Evolutionary conservation across 2,329 filamentous ascomycete genomes (phyloP), one percentile per base, ranked within the genome.

Genomic region (Bertia moriformis): DNA sequence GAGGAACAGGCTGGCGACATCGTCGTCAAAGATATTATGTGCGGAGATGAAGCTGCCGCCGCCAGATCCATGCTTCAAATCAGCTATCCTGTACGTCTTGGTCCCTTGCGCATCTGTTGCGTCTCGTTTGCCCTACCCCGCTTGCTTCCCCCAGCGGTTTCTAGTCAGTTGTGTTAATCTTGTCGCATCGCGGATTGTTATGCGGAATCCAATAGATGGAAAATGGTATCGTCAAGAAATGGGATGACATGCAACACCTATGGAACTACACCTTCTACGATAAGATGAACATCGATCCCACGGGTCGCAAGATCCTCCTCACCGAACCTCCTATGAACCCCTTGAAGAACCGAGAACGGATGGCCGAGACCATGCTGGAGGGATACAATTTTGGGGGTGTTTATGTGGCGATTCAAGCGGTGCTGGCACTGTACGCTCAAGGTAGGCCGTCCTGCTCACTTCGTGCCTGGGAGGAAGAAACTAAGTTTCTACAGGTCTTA

Each of bases 321-420:
- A 96, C 89, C 37, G 91, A 98, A 63, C 89, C 91, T 24, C 91
- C 91, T 14, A 91, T 96, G 83, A 96, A 98, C 63, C 91, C 91
- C 37, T 71, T 96, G 44, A 88, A 80, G 71, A 98, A 98, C 66
- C 77, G 91, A 46, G 88, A 96, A 64, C 81, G 93, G 62, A 98
- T 98, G 91, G 86, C 80, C 58, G 86, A 98, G 65, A 87, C 96
- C 62, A 98, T 98, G 91, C 93, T 98, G 60, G 91, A 98, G 59
- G 78, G 85, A 44, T 98, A 96, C 63, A 78, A 78, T 48, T 98
- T 98, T 56, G 89, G 88, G 37, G 91, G 91, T 41, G 89, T 98
- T 42, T 96, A 96, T 56, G 91, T 98, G 44, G 91, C 91, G 43
- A 96, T 96, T 49, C 91, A 98, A 62, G 91, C 91, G 40, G 91